Evolutionary conservation across 225 moss, liverwort and hornwort genomes (phyloP), one percentile per base, ranked within the genome.

Genomic region (Bryum argenteum): DNA sequence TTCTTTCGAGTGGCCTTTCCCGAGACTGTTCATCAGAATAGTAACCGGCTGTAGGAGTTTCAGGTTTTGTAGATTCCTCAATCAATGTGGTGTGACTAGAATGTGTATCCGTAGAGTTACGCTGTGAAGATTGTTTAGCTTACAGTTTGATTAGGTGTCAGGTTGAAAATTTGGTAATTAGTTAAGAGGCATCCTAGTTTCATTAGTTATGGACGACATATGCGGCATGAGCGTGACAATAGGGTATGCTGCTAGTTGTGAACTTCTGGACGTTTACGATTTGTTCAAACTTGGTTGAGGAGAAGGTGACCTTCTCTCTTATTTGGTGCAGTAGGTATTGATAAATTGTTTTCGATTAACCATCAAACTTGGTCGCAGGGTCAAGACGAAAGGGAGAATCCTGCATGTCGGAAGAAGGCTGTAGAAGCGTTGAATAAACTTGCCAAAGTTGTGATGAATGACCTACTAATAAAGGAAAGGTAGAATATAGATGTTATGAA

Each of bases 361-460:
- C 17, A 15, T 70, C 65, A 54, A 71, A 54, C 58, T 79, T 5
- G 54, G 54, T 62, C 71, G 45, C 77, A 84, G 83, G 74, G 77
- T 73, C 67, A 79, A 79, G 76, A 83, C 50, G 75, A 73, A 69
- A 67, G 23, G 8, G 71, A 77, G 61, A 80, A 52, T 76, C 79
- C 76, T 39, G 79, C 48, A 28, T 72, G 81, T 18, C 80, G 24
- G 63, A 67, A 43, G 71, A 77, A 79, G 63, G 94, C 89, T 17
- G 75, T 63, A 45, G 77, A 48, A 39, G 86, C 85, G 54, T 81
- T 98, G 75, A 82, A 87, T 70, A 85, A 71, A 73, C 81, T 99
- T 54, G 88, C 88, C 40, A 89, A 87, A 58, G 77, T 89, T 63
- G 92, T 99, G 63, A 90, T 90, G 94, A 77, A 84, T 74, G 90